These are phyloP conservation scores for Selenicereus undatus DNA, from an alignment of 148 eudicot species.

Conservation along the genomic window DNA sequence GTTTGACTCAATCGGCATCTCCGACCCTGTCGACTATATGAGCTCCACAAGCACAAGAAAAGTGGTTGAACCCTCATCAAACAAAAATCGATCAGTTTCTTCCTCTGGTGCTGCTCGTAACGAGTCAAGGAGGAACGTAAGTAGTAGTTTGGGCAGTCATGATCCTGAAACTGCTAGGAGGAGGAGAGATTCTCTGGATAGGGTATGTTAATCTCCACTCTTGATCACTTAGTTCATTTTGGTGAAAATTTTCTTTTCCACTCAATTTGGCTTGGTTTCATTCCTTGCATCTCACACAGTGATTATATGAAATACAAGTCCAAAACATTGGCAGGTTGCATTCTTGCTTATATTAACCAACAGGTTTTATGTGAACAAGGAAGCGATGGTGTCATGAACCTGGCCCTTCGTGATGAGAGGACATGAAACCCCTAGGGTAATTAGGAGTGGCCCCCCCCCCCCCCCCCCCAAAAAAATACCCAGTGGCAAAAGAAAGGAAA, in stretches of 20 bases:
- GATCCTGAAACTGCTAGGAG: slow-evolving; percentile 80
- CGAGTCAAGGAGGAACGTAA: slow-evolving; percentile 45
- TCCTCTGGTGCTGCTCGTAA: slow-evolving; percentile 33
- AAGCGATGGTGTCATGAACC: neutral
- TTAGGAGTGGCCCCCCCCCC: neutral
- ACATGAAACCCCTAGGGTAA: neutral
- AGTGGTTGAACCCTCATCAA: slow-evolving; percentile 32
- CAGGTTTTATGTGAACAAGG: neutral
- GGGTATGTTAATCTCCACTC: slow-evolving; percentile 36
- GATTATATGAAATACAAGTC: neutral
- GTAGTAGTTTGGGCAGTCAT: slow-evolving; percentile 34
- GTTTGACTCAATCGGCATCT: slow-evolving; percentile 80
- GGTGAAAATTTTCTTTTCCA: neutral
- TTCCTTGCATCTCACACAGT: neutral
- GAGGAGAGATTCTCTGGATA: slow-evolving; percentile 76
- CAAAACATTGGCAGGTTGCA: neutral
- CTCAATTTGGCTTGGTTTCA: slow-evolving; percentile 6
- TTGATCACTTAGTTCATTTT: neutral
- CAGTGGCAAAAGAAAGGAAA: neutral
- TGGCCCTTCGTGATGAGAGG: neutral
- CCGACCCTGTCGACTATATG: slow-evolving; percentile 44
- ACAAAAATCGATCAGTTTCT: slow-evolving; percentile 28
- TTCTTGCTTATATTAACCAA: neutral
- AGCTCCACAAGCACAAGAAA: slow-evolving; percentile 39
- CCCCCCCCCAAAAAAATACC: neutral